Conservation (phyloP, 805 yeast species). For the Pichia phayaonensis region DNA sequence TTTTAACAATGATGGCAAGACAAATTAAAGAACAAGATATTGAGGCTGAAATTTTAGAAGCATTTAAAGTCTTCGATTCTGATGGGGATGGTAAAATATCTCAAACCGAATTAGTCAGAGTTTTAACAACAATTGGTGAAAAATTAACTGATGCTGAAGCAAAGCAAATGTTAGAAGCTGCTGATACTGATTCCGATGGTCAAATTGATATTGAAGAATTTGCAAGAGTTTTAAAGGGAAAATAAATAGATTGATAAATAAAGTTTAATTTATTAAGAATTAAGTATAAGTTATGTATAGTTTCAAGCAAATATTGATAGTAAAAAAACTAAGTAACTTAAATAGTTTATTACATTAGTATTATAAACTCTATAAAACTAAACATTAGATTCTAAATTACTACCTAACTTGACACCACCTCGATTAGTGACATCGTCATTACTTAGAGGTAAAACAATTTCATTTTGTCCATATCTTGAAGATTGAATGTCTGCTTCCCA, state of each 20-base stretch:
- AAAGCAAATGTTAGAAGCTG: slow-evolving; percentile 94
- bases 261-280: background rate
- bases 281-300: background rate
- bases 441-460: background rate
- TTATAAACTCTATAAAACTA: background rate
- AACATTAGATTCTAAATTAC: background rate
- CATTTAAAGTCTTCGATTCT: slow-evolving; percentile 94
- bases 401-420: background rate
- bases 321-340: background rate
- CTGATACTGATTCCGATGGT: slow-evolving; percentile 92
- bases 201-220: slow-evolving; percentile 96
- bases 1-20: slow-evolving; percentile 79
- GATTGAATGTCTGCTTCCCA: slow-evolving; percentile 2
- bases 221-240: slow-evolving; percentile 77
- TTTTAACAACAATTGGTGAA: slow-evolving; percentile 95
- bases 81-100: slow-evolving; percentile 96
- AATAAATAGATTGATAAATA: slow-evolving; percentile 30
- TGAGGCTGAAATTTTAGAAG: slow-evolving; percentile 95
- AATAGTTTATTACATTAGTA: background rate
- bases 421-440: background rate
- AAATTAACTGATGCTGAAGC: slow-evolving; percentile 95
- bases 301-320: background rate
- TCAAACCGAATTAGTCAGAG: slow-evolving; percentile 94
- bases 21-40: slow-evolving; percentile 95
- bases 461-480: background rate